Conservation (phyloP, 305 asterid species). For the Stenogyne calaminthoides region DNA sequence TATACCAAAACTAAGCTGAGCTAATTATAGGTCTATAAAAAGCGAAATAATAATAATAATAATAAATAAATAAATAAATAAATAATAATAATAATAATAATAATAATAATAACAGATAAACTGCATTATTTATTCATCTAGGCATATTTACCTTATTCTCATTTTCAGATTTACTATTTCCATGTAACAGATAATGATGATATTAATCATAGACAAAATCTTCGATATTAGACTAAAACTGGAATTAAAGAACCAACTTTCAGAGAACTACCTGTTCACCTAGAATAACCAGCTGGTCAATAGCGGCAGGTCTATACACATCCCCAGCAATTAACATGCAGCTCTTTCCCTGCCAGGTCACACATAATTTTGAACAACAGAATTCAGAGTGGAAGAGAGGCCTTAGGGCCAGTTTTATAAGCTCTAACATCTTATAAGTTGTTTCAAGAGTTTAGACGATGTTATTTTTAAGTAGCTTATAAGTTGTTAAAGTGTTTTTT, state of each 20-base stretch:
- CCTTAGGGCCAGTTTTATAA: neutral
- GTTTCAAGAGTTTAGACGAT: no score
- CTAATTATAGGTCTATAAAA: neutral
- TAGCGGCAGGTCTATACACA: slow-evolving; percentile 98
- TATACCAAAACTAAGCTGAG: slow-evolving; percentile 5
- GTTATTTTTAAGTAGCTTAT: no score
- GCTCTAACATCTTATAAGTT: no score
- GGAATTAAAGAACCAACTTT: slow-evolving; percentile 22
- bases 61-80: no score
- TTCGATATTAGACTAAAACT: neutral
- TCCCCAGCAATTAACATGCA: slow-evolving; percentile 99
- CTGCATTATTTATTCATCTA: no score
- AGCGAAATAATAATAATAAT: no score
- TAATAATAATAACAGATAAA: no score
- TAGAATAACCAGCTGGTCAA: slow-evolving; percentile 90
- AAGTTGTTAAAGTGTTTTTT: no score
- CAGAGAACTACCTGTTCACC: slow-evolving; percentile 77
- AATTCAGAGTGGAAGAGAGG: slow-evolving; percentile 15
- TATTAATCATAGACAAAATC: neutral
- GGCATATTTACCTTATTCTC: slow-evolving; percentile 16
- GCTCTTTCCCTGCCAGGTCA: slow-evolving; percentile 74
- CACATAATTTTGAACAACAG: slow-evolving; percentile 18
- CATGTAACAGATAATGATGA: neutral
- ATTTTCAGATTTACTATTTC: slow-evolving; percentile 10
- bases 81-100: neutral